These are phyloP conservation scores for Podila horticola DNA, from an alignment of 192 early-diverging fungal genomes.

Conservation along the genomic window DNA sequence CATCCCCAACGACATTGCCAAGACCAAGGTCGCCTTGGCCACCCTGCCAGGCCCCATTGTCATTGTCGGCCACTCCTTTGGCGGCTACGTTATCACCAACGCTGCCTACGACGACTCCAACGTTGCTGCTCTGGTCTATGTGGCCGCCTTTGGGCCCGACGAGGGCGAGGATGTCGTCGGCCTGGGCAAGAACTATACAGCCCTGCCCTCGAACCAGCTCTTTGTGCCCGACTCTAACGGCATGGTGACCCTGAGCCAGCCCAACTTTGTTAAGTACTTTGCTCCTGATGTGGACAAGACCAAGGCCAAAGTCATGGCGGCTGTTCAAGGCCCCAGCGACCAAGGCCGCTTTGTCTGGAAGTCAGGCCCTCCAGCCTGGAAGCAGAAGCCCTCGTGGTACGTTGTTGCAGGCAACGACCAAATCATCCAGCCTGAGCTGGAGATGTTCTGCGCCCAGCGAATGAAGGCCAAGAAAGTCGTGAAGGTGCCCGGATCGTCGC, in stretches of 20 bases:
- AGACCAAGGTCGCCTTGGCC: background rate
- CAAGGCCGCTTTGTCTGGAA: background rate
- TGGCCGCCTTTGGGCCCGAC: constrained; percentile 5
- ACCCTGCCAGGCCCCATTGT: constrained; percentile 5
- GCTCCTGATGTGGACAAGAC: constrained; percentile 4
- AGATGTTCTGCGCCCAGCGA: background rate
- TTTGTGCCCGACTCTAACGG: constrained; percentile 5
- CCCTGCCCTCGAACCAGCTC: background rate
- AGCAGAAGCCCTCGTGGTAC: background rate
- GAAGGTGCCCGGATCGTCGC: background rate
- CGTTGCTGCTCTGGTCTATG: constrained; percentile 6
- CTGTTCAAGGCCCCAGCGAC: constrained; percentile 7
- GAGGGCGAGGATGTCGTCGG: background rate
- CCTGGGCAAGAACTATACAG: background rate
- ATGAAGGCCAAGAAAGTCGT: constrained; percentile 8
- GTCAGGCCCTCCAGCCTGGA: constrained; percentile 9
- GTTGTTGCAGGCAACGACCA: constrained; percentile 7
- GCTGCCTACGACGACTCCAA: background rate
- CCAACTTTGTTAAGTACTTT: constrained; percentile 14
- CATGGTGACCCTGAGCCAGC: background rate
- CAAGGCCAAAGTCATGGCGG: constrained; percentile 6
- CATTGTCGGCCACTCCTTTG: constrained; percentile 19
- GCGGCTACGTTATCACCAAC: constrained; percentile 1
- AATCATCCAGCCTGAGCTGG: constrained; percentile 3
- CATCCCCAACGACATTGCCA: constrained; percentile 6